phyloP scores from a whole-genome alignment of 371 early-diverging fungal species.

The Zopfochytrium polystomum region DNA sequence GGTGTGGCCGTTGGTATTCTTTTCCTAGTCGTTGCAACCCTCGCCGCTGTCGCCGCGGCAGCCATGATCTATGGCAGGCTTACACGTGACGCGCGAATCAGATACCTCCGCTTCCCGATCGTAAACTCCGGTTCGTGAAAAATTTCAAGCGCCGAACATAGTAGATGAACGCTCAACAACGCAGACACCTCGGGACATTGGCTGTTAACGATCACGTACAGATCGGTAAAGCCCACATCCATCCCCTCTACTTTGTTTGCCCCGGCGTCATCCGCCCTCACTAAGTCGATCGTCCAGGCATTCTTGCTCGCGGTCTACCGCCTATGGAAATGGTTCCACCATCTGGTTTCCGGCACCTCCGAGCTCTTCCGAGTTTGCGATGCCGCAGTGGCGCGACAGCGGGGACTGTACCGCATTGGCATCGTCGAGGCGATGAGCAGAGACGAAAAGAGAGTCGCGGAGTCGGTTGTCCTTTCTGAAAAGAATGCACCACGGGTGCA shows the following conservation, averaged over 20 bases:
- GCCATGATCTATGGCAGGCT: too few relatives aligned
- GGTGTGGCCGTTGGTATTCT: too few relatives aligned
- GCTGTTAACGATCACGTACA: constrained; percentile 1
- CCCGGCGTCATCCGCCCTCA: too few relatives aligned
- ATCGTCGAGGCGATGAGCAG: not conserved
- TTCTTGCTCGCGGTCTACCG: constrained; percentile 48
- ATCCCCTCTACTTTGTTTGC: not conserved
- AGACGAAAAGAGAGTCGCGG: not conserved
- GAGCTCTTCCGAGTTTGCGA: constrained; percentile 65
- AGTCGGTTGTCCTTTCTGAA: not conserved
- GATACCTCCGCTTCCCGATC: not conserved
- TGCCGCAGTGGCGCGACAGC: constrained; percentile 25
- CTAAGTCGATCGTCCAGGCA: too few relatives aligned
- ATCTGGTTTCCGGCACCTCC: constrained; percentile 51
- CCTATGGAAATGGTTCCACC: constrained; percentile 52
- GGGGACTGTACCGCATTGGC: not conserved
- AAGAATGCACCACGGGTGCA: not conserved
- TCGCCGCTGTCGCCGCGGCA: too few relatives aligned
- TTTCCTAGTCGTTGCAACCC: too few relatives aligned
- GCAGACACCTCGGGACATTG: not conserved
- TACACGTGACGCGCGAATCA: not conserved
- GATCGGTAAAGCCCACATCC: not conserved
- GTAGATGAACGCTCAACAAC: too few relatives aligned
- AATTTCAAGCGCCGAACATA: not conserved
- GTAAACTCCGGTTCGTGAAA: not conserved